Conservation (phyloP, 768 basidiomycete genomes). For the Paxillus rubicundulus region DNA sequence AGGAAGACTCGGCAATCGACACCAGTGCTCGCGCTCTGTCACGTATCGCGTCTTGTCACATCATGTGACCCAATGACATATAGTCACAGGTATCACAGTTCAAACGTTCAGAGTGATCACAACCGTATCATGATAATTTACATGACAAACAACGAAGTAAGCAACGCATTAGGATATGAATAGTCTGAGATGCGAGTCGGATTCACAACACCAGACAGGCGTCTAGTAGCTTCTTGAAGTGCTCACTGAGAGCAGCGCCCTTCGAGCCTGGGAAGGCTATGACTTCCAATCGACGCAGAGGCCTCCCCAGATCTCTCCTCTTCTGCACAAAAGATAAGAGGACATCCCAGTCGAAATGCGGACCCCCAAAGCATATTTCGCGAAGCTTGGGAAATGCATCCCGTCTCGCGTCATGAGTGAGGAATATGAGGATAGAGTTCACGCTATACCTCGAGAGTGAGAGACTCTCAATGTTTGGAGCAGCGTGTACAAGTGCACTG, state of each 20-base stretch:
- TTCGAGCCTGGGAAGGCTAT: conserved; percentile 19
- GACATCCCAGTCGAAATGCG: conserved; percentile 29
- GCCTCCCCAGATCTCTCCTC: conserved; percentile 19
- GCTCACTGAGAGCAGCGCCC: conserved; percentile 19
- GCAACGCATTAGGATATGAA: too few relatives aligned
- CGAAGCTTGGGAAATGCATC: conserved; percentile 25
- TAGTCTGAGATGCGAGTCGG: too few relatives aligned
- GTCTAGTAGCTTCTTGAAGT: conserved; percentile 18
- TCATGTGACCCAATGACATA: conserved; percentile 14
- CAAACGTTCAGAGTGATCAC: too few relatives aligned
- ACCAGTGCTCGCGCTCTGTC: conserved; percentile 3
- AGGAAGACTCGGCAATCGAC: neutral
- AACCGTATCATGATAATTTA: too few relatives aligned
- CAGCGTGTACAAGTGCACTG: conserved; percentile 21
- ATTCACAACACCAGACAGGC: conserved; percentile 21
- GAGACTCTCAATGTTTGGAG: conserved; percentile 23
- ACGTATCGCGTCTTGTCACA: conserved; percentile 24
- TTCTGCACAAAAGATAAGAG: conserved; percentile 25
- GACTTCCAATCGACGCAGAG: conserved; percentile 18
- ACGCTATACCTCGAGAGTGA: conserved; percentile 26
- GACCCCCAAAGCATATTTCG: conserved; percentile 18
- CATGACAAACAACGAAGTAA: too few relatives aligned
- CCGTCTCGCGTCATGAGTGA: conserved; percentile 24
- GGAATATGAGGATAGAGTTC: conserved; percentile 23
- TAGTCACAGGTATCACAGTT: too few relatives aligned